phyloP scores from a whole-genome alignment of 2,329 filamentous ascomycete genomes.

The Epichloe aotearoae region DNA sequence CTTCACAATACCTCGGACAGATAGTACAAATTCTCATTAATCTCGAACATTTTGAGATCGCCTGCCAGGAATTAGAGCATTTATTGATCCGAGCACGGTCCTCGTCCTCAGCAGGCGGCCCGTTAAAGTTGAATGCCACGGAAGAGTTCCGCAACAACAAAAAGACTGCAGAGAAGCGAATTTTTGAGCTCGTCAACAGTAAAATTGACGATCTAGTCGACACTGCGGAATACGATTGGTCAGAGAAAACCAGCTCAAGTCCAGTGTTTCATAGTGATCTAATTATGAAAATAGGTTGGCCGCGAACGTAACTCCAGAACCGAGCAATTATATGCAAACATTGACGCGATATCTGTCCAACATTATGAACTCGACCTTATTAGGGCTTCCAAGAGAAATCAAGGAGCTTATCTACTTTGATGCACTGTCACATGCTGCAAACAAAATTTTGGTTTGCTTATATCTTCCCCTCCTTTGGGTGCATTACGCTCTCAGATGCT shows the following conservation, averaged over 20 bases:
- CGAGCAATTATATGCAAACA: constrained; percentile 91
- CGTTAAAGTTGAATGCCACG: constrained; percentile 69
- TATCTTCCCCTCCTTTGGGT: background rate
- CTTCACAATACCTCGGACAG: constrained; percentile 88
- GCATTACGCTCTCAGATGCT: too few species aligned
- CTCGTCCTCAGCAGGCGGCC: constrained; percentile 66
- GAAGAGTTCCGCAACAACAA: constrained; percentile 80
- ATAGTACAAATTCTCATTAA: constrained; percentile 99
- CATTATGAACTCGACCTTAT: constrained; percentile 89
- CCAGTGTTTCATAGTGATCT: background rate
- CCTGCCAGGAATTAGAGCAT: constrained; percentile 79
- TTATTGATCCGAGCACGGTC: constrained; percentile 75
- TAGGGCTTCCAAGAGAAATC: constrained; percentile 88
- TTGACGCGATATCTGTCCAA: constrained; percentile 85
- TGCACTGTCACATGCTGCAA: constrained; percentile 78
- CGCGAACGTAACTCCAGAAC: constrained; percentile 50
- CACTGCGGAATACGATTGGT: constrained; percentile 95
- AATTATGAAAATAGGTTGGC: constrained; percentile 26
- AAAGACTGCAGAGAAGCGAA: constrained; percentile 91
- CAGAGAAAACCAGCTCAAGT: constrained; percentile 10
- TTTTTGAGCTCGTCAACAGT: constrained; percentile 95
- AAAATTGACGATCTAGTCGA: constrained; percentile 98
- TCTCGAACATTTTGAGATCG: constrained; percentile 88
- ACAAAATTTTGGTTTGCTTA: constrained; percentile 56
- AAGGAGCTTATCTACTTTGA: constrained; percentile 98